Percentiles rank a stretch among this genome's conserved stretches.
phyloP scores from a whole-genome alignment of 2,329 filamentous ascomycete genomes.

The Alternaria hordeiaustralica region DNA sequence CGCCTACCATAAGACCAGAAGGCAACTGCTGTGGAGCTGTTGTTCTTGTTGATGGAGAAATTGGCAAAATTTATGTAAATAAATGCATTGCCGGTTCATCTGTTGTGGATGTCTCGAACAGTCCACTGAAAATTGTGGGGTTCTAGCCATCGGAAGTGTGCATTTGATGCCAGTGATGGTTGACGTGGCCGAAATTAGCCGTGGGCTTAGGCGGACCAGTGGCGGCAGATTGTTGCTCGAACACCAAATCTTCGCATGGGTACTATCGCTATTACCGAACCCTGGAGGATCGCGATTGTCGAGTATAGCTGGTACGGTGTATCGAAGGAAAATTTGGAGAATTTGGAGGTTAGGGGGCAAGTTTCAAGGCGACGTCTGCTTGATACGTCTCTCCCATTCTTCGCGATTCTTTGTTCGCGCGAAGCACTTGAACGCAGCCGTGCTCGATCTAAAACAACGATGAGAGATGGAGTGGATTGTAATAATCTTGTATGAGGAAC shows the following conservation, averaged over 20 bases:
- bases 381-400: no score
- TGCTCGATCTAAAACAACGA: background rate
- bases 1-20: slow-evolving; percentile 50
- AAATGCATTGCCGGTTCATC: no score
- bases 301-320: no score
- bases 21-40: background rate
- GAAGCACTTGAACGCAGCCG: background rate
- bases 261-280: no score
- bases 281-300: no score
- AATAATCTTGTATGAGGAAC: background rate
- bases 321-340: no score
- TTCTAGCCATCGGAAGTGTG: background rate
- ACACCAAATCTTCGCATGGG: background rate
- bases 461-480: background rate
- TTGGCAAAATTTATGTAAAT: no score
- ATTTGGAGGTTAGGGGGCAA: background rate
- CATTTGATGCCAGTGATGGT: background rate
- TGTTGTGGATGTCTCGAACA: no score
- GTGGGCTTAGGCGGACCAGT: background rate
- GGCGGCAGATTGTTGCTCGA: background rate
- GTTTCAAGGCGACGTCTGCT: no score
- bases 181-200: background rate
- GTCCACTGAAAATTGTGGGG: no score
- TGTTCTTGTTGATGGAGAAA: slow-evolving; percentile 5
- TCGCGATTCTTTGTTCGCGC: background rate